These are phyloP conservation scores for Hypoxylon sp. DNA, from an alignment of 2,329 filamentous ascomycete species.

Conservation along the genomic window DNA sequence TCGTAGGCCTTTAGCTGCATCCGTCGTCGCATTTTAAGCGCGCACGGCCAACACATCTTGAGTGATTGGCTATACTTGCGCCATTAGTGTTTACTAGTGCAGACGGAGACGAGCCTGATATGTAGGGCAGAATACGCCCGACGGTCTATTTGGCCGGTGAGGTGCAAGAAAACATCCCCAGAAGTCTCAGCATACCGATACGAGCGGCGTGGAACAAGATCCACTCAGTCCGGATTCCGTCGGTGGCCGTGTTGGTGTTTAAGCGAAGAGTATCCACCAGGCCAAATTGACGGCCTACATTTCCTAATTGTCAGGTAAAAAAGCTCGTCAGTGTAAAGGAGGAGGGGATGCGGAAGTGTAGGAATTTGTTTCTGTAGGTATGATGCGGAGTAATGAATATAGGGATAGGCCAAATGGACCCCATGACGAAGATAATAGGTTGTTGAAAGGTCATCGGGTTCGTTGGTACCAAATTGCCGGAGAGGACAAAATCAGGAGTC, in stretches of 20 bases:
- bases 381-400: background rate
- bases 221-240: slow-evolving; percentile 3
- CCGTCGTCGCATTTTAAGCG: slow-evolving; percentile 21
- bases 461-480: background rate
- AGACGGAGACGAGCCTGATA: slow-evolving; percentile 8
- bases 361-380: background rate
- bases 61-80: slow-evolving; percentile 28
- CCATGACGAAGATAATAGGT: background rate
- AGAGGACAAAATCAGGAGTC: background rate
- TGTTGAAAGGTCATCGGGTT: background rate
- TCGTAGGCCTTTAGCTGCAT: slow-evolving; percentile 5
- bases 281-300: background rate
- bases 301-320: too few relatives aligned
- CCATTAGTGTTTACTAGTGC: slow-evolving; percentile 14
- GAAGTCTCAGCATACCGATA: slow-evolving; percentile 24
- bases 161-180: background rate
- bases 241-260: background rate
- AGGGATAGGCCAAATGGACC: background rate
- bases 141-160: background rate
- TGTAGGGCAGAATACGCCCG: slow-evolving; percentile 6
- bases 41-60: slow-evolving; percentile 7
- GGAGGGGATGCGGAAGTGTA: background rate
- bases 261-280: background rate
- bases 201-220: background rate
- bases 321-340: background rate